Percentiles rank a stretch among this genome's conserved stretches.
Evolutionary conservation across 495 filamentous ascomycete genomes (phyloP).

Genomic region (Lasiosphaeria ovina): DNA sequence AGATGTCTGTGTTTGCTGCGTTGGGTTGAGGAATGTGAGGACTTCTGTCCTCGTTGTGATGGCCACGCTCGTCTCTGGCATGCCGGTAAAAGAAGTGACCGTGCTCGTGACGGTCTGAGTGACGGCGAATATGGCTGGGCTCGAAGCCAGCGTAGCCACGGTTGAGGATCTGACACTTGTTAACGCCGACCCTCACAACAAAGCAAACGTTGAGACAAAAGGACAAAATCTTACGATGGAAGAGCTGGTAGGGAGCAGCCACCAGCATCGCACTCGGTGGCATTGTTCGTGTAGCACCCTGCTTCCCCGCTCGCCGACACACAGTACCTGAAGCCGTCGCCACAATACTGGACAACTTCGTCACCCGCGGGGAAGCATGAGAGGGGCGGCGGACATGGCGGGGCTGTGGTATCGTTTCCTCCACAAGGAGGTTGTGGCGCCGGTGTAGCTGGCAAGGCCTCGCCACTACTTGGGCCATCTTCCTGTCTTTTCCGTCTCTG

Average conservation of each 20-base stretch:
- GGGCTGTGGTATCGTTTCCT: neutral
- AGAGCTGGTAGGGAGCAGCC: constrained; percentile 3
- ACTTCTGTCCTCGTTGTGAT: constrained; percentile 14
- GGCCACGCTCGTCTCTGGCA: constrained; percentile 14
- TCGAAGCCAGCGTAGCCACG: neutral
- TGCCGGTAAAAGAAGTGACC: constrained; percentile 9
- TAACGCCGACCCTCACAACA: neutral
- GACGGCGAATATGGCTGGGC: constrained; percentile 12
- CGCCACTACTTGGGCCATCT: neutral
- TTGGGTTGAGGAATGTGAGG: constrained; percentile 19
- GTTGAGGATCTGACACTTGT: neutral
- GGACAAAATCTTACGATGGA: constrained; percentile 3
- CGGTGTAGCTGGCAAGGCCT: neutral
- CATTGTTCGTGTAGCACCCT: constrained; percentile 13
- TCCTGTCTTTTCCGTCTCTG: neutral
- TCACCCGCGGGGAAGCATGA: constrained; percentile 9
- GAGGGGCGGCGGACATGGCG: neutral
- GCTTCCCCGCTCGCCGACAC: neutral
- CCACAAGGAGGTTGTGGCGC: neutral
- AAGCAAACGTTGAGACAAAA: neutral
- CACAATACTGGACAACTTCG: constrained; percentile 12
- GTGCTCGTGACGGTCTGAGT: constrained; percentile 19
- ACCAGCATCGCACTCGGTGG: neutral
- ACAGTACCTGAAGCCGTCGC: constrained; percentile 18
- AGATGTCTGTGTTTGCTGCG: constrained; percentile 14